phyloP scores from a whole-genome alignment of 352 stramenopile species.

The Discostella stelligera region DNA sequence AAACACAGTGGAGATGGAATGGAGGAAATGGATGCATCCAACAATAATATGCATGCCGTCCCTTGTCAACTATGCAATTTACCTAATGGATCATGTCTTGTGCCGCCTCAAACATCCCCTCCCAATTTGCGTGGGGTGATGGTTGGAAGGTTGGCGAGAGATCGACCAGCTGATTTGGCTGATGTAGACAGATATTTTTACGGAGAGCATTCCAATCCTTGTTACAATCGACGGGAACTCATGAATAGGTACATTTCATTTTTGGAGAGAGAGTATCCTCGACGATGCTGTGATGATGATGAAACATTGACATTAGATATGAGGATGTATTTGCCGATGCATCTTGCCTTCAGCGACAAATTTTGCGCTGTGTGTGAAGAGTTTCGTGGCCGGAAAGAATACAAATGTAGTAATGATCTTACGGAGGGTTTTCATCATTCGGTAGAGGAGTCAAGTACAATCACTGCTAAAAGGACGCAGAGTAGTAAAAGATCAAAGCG shows the following conservation, averaged over 20 bases:
- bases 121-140: slow-evolving; percentile 70
- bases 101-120: slow-evolving; percentile 40
- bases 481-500: slow-evolving; percentile 35
- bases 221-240: slow-evolving; percentile 60
- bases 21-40: slow-evolving; percentile 3
- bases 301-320: slow-evolving; percentile 49
- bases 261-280: slow-evolving; percentile 66
- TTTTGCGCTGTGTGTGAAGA: slow-evolving; percentile 26
- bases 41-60: slow-evolving; percentile 15
- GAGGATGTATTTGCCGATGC: slow-evolving; percentile 39
- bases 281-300: slow-evolving; percentile 71
- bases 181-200: slow-evolving; percentile 80
- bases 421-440: background rate
- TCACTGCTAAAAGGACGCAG: slow-evolving; percentile 17
- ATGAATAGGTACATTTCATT: slow-evolving; percentile 71
- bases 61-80: slow-evolving; percentile 47
- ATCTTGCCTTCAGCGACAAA: slow-evolving; percentile 19
- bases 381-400: slow-evolving; percentile 17
- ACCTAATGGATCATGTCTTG: slow-evolving; percentile 65
- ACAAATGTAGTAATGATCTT: slow-evolving; percentile 6
- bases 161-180: slow-evolving; percentile 62
- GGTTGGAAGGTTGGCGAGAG: slow-evolving; percentile 68
- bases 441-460: background rate
- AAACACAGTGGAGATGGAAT: slow-evolving; percentile 9
- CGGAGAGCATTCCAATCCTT: slow-evolving; percentile 71